Base-by-base conservation (phyloP, 176 grass and related monocot genomes). In the Saccharum spontaneum region DNA sequence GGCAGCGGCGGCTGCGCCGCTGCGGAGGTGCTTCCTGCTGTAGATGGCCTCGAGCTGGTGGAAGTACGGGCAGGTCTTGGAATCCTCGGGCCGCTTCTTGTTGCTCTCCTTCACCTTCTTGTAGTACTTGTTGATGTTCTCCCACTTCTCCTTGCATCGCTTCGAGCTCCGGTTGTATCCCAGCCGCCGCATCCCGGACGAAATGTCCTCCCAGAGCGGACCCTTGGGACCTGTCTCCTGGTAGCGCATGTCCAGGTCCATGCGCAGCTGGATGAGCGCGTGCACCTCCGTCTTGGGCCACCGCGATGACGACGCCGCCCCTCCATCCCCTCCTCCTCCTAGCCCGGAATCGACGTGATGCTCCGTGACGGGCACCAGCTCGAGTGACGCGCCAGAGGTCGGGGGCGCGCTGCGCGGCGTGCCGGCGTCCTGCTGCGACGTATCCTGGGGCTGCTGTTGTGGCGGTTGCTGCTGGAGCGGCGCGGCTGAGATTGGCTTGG, bases 101-200 rank as follows among this genome's bases (percentile, higher is more conserved):
- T 88, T 95, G 87, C 93, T 94, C 76, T 98, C 96, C 77, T 98
- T 98, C 68, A 98, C 93, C 89, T 93, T 95, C 80, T 98, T 98
- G 96, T 90, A 98, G 83, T 98, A 98, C 57, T 98, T 98, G 93
- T 98, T 98, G 77, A 98, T 95, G 79, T 98, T 98, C 81, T 98
- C 96, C 96, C 96, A 98, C 84, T 98, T 98, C 87, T 98, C 96
- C 89, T 98, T 98, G 91, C 96, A 98, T 33, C 96, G 88, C 86
- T 98, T 98, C 1, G 96, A 85, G 71, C 86, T 95, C 46, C 96
- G 86, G 88, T 86, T 94, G 89, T 94, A 98, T 2, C 96, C 96
- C 63, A 98, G 75, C 68, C 78, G 84, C 81, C 89, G 88, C 93
- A 98, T 98, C 30, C 86, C 91, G 1, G 78, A 12, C 0, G 96